Base-by-base conservation (phyloP, 257 asterid genomes). In the Cordia subcordata region DNA sequence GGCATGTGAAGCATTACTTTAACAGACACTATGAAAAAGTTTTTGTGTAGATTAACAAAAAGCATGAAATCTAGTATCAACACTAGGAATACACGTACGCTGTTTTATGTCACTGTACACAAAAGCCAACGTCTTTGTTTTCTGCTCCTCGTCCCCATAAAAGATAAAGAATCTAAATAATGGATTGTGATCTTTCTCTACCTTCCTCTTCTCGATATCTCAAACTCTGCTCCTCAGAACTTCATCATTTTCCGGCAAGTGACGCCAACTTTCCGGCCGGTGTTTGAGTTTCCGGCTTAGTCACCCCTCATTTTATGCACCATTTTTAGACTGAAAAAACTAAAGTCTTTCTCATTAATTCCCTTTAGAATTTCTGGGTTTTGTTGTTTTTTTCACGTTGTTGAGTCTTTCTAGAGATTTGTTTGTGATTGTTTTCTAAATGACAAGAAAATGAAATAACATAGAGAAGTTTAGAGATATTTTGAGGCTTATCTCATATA, bases 71-170 rank as follows among this genome's bases (percentile, higher is more conserved):
- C 23, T 57, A 32, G 55, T 23, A n/a, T 68, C 46, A 50, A 62
- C 49, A 53, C 61, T 61, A 57, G 49, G 42, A 49, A 18, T 60
- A 67, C 75, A 66, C 58, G 68, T 66, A 65, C 62, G 18, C 53
- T 9, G 19, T 32, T 45, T 66, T 65, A 66, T 63, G 76, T 61
- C 54, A 58, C 45, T 42, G 52, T 53, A 32, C 22, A 67, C 55
- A 33, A 17, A 17, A 35, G 57, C 50, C 58, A 38, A 58, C 51
- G 15, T 55, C 74, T 69, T 64, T 78, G 81, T 77, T 71, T 69
- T 79, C 75, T 77, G 71, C 79, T 77, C 76, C 79, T 20, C 62
- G 39, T n/a, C n/a, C n/a, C 67, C 50, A 45, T 73, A 17, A 71
- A 55, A 63, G n/a, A n/a, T n/a, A n/a, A 69, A 65, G 65, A 77